These are phyloP conservation scores for Suillus clintonianus DNA, from an alignment of 768 basidiomycete genomes.

Conservation along the genomic window DNA sequence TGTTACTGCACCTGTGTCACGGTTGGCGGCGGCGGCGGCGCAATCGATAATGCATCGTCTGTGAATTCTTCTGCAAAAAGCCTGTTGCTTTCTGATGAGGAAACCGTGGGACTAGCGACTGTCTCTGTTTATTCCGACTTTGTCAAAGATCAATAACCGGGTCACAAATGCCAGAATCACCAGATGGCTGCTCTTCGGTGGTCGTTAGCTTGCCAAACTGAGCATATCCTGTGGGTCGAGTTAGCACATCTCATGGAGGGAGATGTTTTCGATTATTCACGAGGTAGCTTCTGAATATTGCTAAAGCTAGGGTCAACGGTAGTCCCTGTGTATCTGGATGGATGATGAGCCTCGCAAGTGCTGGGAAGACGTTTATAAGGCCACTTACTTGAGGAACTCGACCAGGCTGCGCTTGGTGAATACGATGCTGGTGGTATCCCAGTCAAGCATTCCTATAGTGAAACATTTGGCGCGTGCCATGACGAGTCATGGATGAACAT, in stretches of 20 bases:
- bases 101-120: slow-evolving; percentile 8
- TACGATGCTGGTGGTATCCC: slow-evolving; percentile 74
- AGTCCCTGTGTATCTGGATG: slow-evolving; percentile 64
- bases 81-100: slow-evolving; percentile 3
- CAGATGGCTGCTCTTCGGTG: slow-evolving; percentile 28
- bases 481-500: slow-evolving; percentile 15
- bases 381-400: slow-evolving; percentile 72
- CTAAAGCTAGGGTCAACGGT: slow-evolving; percentile 77
- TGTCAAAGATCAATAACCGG: slow-evolving; percentile 8
- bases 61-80: slow-evolving; percentile 40
- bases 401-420: slow-evolving; percentile 78
- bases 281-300: slow-evolving; percentile 75
- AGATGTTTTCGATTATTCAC: slow-evolving; percentile 39
- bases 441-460: slow-evolving; percentile 70
- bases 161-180: slow-evolving; percentile 13
- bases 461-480: neutral
- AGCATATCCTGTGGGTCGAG: slow-evolving; percentile 58
- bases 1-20: slow-evolving; percentile 2
- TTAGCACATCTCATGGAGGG: neutral
- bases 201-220: slow-evolving; percentile 58
- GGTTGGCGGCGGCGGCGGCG: slow-evolving; percentile 52
- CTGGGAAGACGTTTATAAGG: neutral
- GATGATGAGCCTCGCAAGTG: slow-evolving; percentile 23
- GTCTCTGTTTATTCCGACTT: slow-evolving; percentile 13
- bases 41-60: slow-evolving; percentile 60